Conservation (phyloP, 352 stramenopile genomes). For the Phytopythium boreale region DNA sequence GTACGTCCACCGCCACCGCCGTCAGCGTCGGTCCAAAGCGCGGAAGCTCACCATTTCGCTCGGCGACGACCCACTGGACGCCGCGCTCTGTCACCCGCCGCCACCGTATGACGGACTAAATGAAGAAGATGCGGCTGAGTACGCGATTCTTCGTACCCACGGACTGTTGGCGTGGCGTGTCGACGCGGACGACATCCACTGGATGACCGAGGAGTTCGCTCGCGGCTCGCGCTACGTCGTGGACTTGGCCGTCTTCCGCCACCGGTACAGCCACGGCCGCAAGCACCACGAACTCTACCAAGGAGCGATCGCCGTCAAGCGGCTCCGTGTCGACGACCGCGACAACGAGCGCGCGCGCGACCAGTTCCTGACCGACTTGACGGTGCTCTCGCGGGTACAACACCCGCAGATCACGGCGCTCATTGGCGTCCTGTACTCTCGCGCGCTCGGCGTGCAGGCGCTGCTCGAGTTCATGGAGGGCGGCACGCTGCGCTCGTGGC, state of each 20-base stretch:
- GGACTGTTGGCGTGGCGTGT: constrained; percentile 20
- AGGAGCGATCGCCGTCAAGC: constrained; percentile 17
- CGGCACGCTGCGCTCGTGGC: constrained; percentile 40
- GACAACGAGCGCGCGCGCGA: constrained; percentile 20
- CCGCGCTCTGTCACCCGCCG: background rate
- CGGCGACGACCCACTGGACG: constrained; percentile 6
- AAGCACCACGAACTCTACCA: constrained; percentile 31
- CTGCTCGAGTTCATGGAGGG: constrained; percentile 67
- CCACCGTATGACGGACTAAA: constrained; percentile 5
- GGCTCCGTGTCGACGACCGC: constrained; percentile 6
- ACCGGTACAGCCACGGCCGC: constrained; percentile 30
- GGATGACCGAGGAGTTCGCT: constrained; percentile 25
- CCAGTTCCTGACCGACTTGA: constrained; percentile 38
- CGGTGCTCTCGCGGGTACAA: constrained; percentile 35
- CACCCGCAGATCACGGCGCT: constrained; percentile 48
- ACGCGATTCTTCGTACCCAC: constrained; percentile 14
- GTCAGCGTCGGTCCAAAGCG: constrained; percentile 9
- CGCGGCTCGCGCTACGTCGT: constrained; percentile 20
- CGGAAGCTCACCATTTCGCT: constrained; percentile 1
- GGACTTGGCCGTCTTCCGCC: constrained; percentile 36
- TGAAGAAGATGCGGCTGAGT: background rate
- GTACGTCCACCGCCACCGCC: constrained; percentile 10
- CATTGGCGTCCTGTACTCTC: constrained; percentile 45
- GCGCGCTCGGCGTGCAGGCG: constrained; percentile 38
- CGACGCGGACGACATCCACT: constrained; percentile 37